Base-by-base conservation (phyloP, 768 basidiomycete genomes). In the Psilocybe subaeruginosa region DNA sequence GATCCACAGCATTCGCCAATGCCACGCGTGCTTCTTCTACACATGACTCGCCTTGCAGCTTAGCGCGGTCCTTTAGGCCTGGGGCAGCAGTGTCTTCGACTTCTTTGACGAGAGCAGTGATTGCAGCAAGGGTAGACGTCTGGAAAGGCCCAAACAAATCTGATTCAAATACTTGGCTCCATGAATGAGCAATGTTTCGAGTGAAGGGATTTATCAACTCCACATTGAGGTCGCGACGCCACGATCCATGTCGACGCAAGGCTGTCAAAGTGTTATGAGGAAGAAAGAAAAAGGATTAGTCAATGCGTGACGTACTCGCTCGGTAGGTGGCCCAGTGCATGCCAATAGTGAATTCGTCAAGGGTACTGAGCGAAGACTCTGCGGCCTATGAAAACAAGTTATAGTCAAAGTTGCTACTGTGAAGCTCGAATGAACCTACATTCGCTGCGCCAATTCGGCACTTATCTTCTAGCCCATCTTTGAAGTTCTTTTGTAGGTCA, bases 291-390 rank as follows among this genome's bases (percentile, higher is more conserved):
- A 19, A 14, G 11, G 8, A 33, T n/a, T 35, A 29, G 12, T 5
- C n/a, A 46, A 29, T 12, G 43, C 39, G 17, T 3, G 9, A 74
- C 81, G 70, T 64, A 85, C 83, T 85, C 4, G 84, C 85, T 60
- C 85, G 77, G 67, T 84, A 87, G 12, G 85, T 85, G 0, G 60
- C 73, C 86, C 87, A 88, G 61, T 88, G 85, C 82, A 86, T 85
- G 4, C 79, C 76, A 5, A 66, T 70, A 1, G 82, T 80, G 65
- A 88, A 84, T 4, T 78, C 74, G 54, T 86, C 84, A 0, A 77
- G 71, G 8, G 80, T 82, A 6, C 75, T 62, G 6, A 86, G 72
- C 8, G 86, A 83, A 54, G 76, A 74, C 1, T 72, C 72, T 12
- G 84, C 75, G 58, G 78, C 77, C 77, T 80, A 54, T 6, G 55